A percentile compares a stretch with the other conserved stretches of the same genome.
Conservation (phyloP, 140 eudicot genomes). For the Senecio squalidus region DNA sequence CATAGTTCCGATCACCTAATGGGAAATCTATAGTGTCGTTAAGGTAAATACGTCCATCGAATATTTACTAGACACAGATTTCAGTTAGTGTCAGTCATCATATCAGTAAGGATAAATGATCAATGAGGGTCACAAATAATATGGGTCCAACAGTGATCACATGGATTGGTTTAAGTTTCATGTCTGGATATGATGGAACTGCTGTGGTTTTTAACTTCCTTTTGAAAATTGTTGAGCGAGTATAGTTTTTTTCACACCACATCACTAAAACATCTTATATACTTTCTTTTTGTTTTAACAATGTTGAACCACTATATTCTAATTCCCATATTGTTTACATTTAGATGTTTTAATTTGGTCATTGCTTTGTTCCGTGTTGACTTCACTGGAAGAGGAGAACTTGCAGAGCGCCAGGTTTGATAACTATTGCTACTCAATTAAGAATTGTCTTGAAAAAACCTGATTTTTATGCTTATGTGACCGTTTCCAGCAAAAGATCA, state of each 20-base stretch:
- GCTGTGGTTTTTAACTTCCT: not conserved
- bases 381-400: constrained; percentile 98
- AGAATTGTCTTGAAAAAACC: not conserved
- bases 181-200: not conserved
- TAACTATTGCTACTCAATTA: not conserved
- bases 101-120: no score
- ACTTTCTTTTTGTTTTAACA: not conserved
- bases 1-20: no score
- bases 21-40: no score
- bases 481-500: constrained; percentile 77
- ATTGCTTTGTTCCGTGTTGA: constrained; percentile 93
- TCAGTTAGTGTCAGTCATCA: no score
- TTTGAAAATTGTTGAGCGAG: not conserved
- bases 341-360: constrained; percentile 11
- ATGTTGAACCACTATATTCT: not conserved
- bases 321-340: not conserved
- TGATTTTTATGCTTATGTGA: not conserved
- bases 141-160: no score
- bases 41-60: no score
- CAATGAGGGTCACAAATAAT: no score
- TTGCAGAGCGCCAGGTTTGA: constrained; percentile 96
- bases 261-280: not conserved
- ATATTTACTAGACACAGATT: no score
- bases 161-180: not conserved
- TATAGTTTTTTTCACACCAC: not conserved